Conservation (phyloP, 2,329 filamentous ascomycete species). For the Boeremia exigua region DNA sequence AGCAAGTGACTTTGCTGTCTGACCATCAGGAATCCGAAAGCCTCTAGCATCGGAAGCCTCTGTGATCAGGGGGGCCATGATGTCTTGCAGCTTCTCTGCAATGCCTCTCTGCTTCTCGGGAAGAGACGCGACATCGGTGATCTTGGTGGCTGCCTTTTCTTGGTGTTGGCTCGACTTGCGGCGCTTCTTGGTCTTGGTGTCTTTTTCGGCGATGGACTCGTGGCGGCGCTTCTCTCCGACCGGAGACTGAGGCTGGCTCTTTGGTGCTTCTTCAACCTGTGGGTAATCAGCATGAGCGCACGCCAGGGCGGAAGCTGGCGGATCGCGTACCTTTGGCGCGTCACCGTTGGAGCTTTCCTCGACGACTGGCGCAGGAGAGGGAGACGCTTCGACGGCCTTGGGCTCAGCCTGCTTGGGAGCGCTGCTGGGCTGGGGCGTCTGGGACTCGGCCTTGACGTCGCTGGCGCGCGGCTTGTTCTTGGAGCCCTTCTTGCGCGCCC, state of each 20-base stretch:
- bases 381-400: conserved; percentile 14
- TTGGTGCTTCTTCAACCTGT: conserved; percentile 27
- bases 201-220: conserved; percentile 42
- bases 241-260: conserved; percentile 44
- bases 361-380: conserved; percentile 22
- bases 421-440: conserved; percentile 25
- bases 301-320: no score
- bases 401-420: conserved; percentile 22
- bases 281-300: conserved; percentile 11
- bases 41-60: conserved; percentile 69
- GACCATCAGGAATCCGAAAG: conserved; percentile 67
- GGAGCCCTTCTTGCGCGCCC: conserved; percentile 68
- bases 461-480: conserved; percentile 69
- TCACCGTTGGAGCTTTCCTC: conserved; percentile 34
- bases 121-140: conserved; percentile 45
- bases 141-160: conserved; percentile 26
- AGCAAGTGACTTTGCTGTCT: conserved; percentile 68
- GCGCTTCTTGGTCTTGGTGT: conserved; percentile 42
- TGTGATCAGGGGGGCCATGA: conserved; percentile 70
- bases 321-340: conserved; percentile 31
- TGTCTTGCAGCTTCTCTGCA: conserved; percentile 73
- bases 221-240: conserved; percentile 46
- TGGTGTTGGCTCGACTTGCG: conserved; percentile 45
- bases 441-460: conserved; percentile 59
- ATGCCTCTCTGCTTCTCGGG: conserved; percentile 72